Conservation (phyloP, 2,329 filamentous ascomycete species). For the Stemphylium lycopersici region DNA sequence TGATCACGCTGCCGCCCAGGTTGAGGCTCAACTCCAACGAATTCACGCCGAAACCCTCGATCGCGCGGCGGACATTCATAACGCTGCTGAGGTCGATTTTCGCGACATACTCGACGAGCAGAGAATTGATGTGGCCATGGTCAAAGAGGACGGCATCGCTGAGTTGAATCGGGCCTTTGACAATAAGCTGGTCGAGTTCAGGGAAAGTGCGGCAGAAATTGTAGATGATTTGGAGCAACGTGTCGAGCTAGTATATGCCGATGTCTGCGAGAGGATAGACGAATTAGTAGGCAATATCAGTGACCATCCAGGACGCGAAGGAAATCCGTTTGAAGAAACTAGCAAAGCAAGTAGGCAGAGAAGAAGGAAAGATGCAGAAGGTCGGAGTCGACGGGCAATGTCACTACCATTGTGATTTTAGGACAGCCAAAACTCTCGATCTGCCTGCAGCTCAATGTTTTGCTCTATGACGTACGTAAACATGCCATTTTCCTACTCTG, state of each 20-base stretch:
- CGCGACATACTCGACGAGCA: conserved; percentile 13
- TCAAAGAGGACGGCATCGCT: conserved; percentile 8
- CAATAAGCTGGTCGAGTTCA: conserved; percentile 8
- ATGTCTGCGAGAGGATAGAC: neutral
- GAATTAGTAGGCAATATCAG: neutral
- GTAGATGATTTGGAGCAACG: conserved; percentile 1
- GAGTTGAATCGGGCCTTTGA: conserved; percentile 5
- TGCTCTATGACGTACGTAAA: no score
- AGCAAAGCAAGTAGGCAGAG: neutral
- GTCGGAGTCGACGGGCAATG: neutral
- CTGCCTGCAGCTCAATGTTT: no score
- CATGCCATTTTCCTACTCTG: no score
- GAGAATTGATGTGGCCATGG: conserved; percentile 1
- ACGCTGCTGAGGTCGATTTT: conserved; percentile 14
- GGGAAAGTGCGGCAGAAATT: conserved; percentile 3
- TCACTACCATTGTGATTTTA: neutral
- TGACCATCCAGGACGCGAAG: neutral
- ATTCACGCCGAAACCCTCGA: conserved; percentile 12
- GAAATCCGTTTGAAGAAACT: neutral
- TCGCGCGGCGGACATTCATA: conserved; percentile 12
- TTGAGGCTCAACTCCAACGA: conserved; percentile 1
- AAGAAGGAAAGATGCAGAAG: neutral
- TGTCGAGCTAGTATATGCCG: neutral
- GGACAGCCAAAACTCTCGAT: neutral
- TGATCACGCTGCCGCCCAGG: neutral